These are phyloP conservation scores for Loxodes magnus DNA, from an alignment of 73 alveolate genomes.

Conservation along the genomic window DNA sequence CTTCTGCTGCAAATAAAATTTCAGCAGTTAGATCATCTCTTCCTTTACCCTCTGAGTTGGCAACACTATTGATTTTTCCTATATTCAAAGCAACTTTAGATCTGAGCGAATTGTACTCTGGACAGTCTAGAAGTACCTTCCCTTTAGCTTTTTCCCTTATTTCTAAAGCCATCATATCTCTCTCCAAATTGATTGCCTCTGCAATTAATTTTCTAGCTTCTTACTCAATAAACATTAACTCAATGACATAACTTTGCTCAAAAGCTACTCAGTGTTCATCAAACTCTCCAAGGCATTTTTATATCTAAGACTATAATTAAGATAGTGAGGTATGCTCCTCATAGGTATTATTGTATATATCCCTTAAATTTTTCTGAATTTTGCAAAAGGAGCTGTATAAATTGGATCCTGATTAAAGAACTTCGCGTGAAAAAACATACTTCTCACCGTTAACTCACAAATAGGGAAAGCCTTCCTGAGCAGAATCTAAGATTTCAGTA, in stretches of 20 bases:
- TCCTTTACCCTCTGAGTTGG: slow-evolving; percentile 94
- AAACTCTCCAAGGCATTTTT: slow-evolving; percentile 23
- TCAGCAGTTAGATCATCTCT: slow-evolving; percentile 80
- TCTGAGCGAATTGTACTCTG: slow-evolving; percentile 29
- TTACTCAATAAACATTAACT: slow-evolving; percentile 84
- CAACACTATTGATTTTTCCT: slow-evolving; percentile 82
- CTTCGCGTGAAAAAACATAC: slow-evolving; percentile 83
- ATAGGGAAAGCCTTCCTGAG: slow-evolving; percentile 92
- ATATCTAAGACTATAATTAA: slow-evolving; percentile 37
- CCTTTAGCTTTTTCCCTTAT: slow-evolving; percentile 78
- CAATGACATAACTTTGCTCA: slow-evolving; percentile 65
- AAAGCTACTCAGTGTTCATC: slow-evolving; percentile 36
- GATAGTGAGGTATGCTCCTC: slow-evolving; percentile 27
- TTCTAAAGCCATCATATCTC: slow-evolving; percentile 73
- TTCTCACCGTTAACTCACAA: slow-evolving; percentile 90
- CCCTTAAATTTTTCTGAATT: slow-evolving; percentile 51
- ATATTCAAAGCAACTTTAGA: slow-evolving; percentile 59
- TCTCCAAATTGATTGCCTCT: slow-evolving; percentile 86
- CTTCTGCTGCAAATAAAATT: slow-evolving; percentile 81
- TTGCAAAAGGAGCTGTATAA: slow-evolving; percentile 63
- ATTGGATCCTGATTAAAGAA: slow-evolving; percentile 78
- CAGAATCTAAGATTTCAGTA: slow-evolving; percentile 93
- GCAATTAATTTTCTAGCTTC: slow-evolving; percentile 81
- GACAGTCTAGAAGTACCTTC: slow-evolving; percentile 26
- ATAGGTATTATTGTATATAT: slow-evolving; percentile 39